phyloP scores from a whole-genome alignment of 768 basidiomycete genomes.

The Lactifluus piperatus region DNA sequence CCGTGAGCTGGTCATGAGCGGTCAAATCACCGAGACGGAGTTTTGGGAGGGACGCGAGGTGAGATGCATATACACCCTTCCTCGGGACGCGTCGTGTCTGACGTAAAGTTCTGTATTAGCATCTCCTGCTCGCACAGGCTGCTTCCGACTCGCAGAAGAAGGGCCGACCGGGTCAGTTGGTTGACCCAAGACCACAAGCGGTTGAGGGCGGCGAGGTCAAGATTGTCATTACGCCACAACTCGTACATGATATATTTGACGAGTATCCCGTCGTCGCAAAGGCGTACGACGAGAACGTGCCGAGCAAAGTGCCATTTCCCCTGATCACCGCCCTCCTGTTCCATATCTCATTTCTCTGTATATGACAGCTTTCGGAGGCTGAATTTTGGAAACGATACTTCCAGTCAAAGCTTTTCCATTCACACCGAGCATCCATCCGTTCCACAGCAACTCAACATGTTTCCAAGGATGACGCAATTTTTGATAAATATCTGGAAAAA shows the following conservation, averaged over 20 bases:
- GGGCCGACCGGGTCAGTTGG: slow-evolving; percentile 78
- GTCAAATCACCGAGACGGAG: slow-evolving; percentile 83
- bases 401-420: slow-evolving; percentile 90
- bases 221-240: slow-evolving; percentile 82
- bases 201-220: slow-evolving; percentile 81
- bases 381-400: slow-evolving; percentile 98
- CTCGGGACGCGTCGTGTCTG: slow-evolving; percentile 21
- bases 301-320: slow-evolving; percentile 52
- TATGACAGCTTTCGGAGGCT: slow-evolving; percentile 67
- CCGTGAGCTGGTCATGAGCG: slow-evolving; percentile 76
- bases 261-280: slow-evolving; percentile 93
- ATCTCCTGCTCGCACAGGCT: slow-evolving; percentile 67
- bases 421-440: slow-evolving; percentile 87
- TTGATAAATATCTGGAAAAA: slow-evolving; percentile 93
- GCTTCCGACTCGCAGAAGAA: slow-evolving; percentile 65
- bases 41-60: slow-evolving; percentile 98
- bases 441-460: slow-evolving; percentile 77
- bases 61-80: slow-evolving; percentile 17
- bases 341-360: background rate
- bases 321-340: background rate
- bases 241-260: slow-evolving; percentile 94
- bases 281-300: slow-evolving; percentile 90
- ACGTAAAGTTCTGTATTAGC: slow-evolving; percentile 35
- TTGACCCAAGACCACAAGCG: slow-evolving; percentile 81
- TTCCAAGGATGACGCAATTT: slow-evolving; percentile 85